Evolutionary conservation across 352 stramenopile genomes (phyloP).

Genomic region (Globisporangium acanthophoron): DNA sequence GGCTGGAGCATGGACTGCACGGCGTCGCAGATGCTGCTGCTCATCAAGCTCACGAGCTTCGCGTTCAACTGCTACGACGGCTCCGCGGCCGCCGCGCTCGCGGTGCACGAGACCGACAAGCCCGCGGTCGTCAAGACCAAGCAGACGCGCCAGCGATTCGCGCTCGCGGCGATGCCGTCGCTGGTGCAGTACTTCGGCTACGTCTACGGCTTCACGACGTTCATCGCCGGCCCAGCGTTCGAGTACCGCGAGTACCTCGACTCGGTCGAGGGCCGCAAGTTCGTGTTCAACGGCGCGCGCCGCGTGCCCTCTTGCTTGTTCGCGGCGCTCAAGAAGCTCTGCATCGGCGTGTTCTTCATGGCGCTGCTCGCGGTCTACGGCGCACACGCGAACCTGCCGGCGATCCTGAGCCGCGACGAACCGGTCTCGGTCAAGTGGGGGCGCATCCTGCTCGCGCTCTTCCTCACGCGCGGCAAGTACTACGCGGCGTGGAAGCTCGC

Average conservation of each 20-base stretch:
- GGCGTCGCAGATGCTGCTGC: conserved; percentile 89
- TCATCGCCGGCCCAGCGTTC: conserved; percentile 93
- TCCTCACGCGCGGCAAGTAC: conserved; percentile 92
- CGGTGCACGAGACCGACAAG: conserved; percentile 17
- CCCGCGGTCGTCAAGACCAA: conserved; percentile 22
- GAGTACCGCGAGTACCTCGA: conserved; percentile 93
- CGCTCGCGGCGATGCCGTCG: conserved; percentile 78
- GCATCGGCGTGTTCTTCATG: conserved; percentile 49
- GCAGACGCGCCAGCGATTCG: conserved; percentile 13
- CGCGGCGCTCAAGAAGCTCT: conserved; percentile 47
- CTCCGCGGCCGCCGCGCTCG: conserved; percentile 5
- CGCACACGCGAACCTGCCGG: conserved; percentile 34
- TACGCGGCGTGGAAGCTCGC: conserved; percentile 94
- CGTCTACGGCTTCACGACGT: conserved; percentile 95
- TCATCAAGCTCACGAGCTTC: conserved; percentile 97
- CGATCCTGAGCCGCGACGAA: background rate
- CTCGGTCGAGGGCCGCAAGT: conserved; percentile 45
- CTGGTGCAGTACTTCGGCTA: conserved; percentile 95
- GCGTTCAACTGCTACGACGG: conserved; percentile 96
- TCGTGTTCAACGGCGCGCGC: conserved; percentile 32
- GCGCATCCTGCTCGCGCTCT: conserved; percentile 67
- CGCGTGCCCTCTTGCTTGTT: conserved; percentile 23
- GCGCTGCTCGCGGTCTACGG: conserved; percentile 35
- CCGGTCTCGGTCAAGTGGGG: too few relatives aligned
- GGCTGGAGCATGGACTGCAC: conserved; percentile 86